Conservation (phyloP, 148 eudicot genomes). For the Amaranthus hypochondriacus region DNA sequence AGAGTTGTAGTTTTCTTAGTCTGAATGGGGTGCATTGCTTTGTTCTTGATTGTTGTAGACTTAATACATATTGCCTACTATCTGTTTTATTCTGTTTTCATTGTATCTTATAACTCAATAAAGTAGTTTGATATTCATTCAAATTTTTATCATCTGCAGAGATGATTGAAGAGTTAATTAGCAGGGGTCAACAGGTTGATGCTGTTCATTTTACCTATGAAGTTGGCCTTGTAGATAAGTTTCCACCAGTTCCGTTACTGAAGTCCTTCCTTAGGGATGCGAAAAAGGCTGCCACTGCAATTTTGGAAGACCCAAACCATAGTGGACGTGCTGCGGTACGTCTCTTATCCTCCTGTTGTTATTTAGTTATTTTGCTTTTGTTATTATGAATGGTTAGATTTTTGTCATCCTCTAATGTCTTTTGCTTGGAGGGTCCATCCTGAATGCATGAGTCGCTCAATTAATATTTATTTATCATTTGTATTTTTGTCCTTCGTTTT, state of each 20-base stretch:
- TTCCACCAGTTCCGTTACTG: conserved; percentile 83
- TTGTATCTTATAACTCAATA: not conserved
- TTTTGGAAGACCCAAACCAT: conserved; percentile 80
- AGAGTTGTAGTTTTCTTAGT: not conserved
- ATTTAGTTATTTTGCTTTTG: not conserved
- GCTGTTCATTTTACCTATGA: conserved; percentile 94
- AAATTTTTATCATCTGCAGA: conserved; percentile 36
- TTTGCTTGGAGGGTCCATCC: not conserved
- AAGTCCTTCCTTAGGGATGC: conserved; percentile 94
- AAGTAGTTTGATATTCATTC: not conserved
- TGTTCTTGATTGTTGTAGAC: not conserved
- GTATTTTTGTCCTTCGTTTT: too few species aligned
- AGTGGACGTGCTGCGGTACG: conserved; percentile 56
- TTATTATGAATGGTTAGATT: not conserved
- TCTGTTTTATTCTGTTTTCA: not conserved
- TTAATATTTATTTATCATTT: too few species aligned
- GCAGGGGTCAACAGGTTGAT: conserved; percentile 98
- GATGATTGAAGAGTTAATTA: conserved; percentile 94
- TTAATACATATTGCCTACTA: not conserved
- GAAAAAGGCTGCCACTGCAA: conserved; percentile 73
- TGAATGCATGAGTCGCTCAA: too few species aligned
- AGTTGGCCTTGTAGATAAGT: conserved; percentile 86
- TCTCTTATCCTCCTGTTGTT: conserved; percentile 10
- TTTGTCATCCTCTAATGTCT: not conserved
- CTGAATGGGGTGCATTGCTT: not conserved